Evolutionary conservation across 805 yeast genomes (phyloP).

Genomic region (Candida tammaniensis): DNA sequence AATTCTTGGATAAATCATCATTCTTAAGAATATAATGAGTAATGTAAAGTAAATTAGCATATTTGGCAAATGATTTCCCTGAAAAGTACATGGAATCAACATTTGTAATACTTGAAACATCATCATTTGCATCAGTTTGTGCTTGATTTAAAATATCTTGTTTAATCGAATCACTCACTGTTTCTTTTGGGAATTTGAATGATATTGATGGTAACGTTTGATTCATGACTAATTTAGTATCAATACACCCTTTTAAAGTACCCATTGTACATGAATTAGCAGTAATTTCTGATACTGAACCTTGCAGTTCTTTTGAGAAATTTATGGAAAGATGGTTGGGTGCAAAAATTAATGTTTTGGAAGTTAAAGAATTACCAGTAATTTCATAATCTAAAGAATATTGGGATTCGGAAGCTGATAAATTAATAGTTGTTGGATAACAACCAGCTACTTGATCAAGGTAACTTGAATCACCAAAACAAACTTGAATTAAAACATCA

Average conservation of each 20-base stretch:
- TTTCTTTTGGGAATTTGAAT: slow-evolving; percentile 7
- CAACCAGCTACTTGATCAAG: slow-evolving; percentile 66
- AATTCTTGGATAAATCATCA: slow-evolving; percentile 27
- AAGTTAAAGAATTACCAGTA: slow-evolving; percentile 45
- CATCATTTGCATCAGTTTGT: slow-evolving; percentile 15
- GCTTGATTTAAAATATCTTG: slow-evolving; percentile 15
- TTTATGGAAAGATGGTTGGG: slow-evolving; percentile 63
- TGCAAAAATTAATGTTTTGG: slow-evolving; percentile 52
- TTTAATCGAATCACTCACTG: slow-evolving; percentile 6
- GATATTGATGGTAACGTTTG: background rate
- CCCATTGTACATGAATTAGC: slow-evolving; percentile 54
- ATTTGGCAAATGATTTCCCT: slow-evolving; percentile 54
- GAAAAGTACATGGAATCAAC: slow-evolving; percentile 42
- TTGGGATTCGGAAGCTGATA: slow-evolving; percentile 27
- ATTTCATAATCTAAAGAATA: slow-evolving; percentile 44
- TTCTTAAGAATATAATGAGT: slow-evolving; percentile 46
- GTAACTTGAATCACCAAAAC: slow-evolving; percentile 22
- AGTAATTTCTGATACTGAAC: slow-evolving; percentile 28
- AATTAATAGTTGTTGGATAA: slow-evolving; percentile 49
- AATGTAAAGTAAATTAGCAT: slow-evolving; percentile 51
- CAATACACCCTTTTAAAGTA: slow-evolving; percentile 41
- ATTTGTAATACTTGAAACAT: slow-evolving; percentile 16
- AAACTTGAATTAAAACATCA: slow-evolving; percentile 23
- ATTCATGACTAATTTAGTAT: slow-evolving; percentile 34
- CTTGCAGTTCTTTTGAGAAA: slow-evolving; percentile 30